Evolutionary conservation across 1,284 basidiomycete genomes (phyloP).

Genomic region (Fomitopsis pinicola): DNA sequence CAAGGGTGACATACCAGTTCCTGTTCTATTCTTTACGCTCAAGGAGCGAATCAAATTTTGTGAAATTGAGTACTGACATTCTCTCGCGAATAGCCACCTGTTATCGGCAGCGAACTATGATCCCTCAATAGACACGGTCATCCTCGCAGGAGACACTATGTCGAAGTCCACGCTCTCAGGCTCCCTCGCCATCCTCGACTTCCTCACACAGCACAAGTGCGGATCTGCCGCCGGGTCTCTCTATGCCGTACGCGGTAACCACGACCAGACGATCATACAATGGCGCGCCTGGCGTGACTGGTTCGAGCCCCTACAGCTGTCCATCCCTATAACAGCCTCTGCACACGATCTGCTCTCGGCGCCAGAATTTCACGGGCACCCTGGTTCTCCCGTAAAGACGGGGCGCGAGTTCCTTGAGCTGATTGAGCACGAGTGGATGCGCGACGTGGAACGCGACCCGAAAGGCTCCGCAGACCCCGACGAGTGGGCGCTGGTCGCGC

Average conservation of each 20-base stretch:
- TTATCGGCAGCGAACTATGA: constrained; percentile 59
- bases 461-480: constrained; percentile 33
- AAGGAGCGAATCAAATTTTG: no score
- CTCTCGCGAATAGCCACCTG: constrained; percentile 43
- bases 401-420: constrained; percentile 48
- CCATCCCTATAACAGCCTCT: constrained; percentile 5
- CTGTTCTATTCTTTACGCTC: no score
- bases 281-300: constrained; percentile 83
- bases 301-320: constrained; percentile 33
- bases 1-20: no score
- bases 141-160: constrained; percentile 81
- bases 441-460: constrained; percentile 20
- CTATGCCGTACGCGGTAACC: constrained; percentile 82
- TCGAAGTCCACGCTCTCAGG: constrained; percentile 60
- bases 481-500: constrained; percentile 39
- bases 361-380: constrained; percentile 7
- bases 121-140: constrained; percentile 56
- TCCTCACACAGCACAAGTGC: constrained; percentile 46
- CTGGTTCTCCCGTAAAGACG: constrained; percentile 34
- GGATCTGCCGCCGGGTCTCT: constrained; percentile 15
- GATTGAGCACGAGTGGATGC: constrained; percentile 39
- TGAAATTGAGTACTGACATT: constrained; percentile 2
- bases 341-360: neutral
- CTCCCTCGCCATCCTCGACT: constrained; percentile 62
- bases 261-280: constrained; percentile 84